A percentile compares a stretch with the other conserved stretches of the same genome.
These are phyloP conservation scores for Whalleya microplaca DNA, from an alignment of 2,329 filamentous ascomycete species.

Conservation along the genomic window DNA sequence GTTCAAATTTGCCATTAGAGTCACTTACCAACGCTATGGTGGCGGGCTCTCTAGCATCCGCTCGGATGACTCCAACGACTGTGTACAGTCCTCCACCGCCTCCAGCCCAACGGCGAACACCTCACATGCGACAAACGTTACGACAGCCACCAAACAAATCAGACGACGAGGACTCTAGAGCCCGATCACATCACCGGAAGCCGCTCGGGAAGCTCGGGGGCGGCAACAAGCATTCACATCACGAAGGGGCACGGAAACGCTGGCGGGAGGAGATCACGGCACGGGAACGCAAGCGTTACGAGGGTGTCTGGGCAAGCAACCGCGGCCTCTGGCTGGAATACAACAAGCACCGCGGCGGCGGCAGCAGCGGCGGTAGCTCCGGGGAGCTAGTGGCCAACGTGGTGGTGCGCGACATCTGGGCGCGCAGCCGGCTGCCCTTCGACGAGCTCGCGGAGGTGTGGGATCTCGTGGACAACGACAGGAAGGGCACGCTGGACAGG, in stretches of 20 bases:
- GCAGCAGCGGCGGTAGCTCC: too few species aligned
- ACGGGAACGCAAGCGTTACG: conserved; percentile 77
- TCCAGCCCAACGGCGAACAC: conserved; percentile 49
- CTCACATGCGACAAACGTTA: conserved; percentile 67
- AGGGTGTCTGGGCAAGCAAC: conserved; percentile 85
- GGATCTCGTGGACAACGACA: conserved; percentile 68
- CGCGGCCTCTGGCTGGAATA: conserved; percentile 57
- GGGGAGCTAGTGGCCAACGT: conserved; percentile 65
- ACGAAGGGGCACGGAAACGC: conserved; percentile 73
- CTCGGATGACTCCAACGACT: conserved; percentile 48
- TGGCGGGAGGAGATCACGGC: conserved; percentile 78
- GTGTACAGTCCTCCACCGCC: conserved; percentile 46
- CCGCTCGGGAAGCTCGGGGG: conserved; percentile 50
- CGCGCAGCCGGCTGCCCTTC: conserved; percentile 66
- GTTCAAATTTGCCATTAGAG: conserved; percentile 57
- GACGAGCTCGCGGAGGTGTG: conserved; percentile 77
- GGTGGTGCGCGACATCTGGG: conserved; percentile 77
- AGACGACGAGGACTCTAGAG: conserved; percentile 57
- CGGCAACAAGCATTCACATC: conserved; percentile 71
- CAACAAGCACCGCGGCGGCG: neutral
- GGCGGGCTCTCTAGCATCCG: conserved; percentile 72
- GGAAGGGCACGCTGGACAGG: conserved; percentile 60
- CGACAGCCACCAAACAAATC: conserved; percentile 56
- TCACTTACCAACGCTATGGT: conserved; percentile 76
- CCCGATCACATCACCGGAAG: conserved; percentile 49